phyloP scores from a whole-genome alignment of 2,329 filamentous ascomycete species.

The Aspergillus sp. region DNA sequence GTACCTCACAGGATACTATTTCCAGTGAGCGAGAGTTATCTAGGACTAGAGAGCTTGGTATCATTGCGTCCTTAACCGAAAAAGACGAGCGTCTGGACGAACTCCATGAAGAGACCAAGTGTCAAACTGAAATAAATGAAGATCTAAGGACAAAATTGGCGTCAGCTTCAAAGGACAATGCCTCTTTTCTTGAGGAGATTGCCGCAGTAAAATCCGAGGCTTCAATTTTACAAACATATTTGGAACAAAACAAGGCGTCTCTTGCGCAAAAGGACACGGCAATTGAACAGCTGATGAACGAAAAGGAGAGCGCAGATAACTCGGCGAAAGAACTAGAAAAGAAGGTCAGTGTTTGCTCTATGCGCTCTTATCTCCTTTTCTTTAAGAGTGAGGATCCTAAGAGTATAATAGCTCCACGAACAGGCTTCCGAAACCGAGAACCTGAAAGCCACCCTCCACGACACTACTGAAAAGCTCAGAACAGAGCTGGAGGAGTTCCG shows the following conservation, averaged over 20 bases:
- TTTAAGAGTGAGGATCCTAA: constrained; percentile 4
- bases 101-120: constrained; percentile 36
- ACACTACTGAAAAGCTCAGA: constrained; percentile 21
- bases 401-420: constrained; percentile 21
- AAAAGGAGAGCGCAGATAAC: constrained; percentile 20
- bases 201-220: constrained; percentile 28
- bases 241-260: constrained; percentile 22
- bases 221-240: constrained; percentile 16
- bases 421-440: constrained; percentile 22
- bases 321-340: constrained; percentile 18
- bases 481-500: constrained; percentile 21
- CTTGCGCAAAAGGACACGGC: constrained; percentile 26
- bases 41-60: constrained; percentile 42
- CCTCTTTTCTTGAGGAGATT: constrained; percentile 21
- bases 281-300: constrained; percentile 21
- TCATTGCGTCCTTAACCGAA: constrained; percentile 42
- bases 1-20: constrained; percentile 30
- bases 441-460: constrained; percentile 21
- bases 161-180: constrained; percentile 23
- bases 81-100: constrained; percentile 48
- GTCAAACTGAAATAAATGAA: constrained; percentile 22
- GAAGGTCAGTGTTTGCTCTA: constrained; percentile 20
- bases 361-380: not conserved
- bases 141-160: constrained; percentile 22
- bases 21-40: constrained; percentile 27